A percentile compares a stretch with the other conserved stretches of the same genome.
phyloP scores from a whole-genome alignment of 75 land plant species.

The Azolla pinnata region DNA sequence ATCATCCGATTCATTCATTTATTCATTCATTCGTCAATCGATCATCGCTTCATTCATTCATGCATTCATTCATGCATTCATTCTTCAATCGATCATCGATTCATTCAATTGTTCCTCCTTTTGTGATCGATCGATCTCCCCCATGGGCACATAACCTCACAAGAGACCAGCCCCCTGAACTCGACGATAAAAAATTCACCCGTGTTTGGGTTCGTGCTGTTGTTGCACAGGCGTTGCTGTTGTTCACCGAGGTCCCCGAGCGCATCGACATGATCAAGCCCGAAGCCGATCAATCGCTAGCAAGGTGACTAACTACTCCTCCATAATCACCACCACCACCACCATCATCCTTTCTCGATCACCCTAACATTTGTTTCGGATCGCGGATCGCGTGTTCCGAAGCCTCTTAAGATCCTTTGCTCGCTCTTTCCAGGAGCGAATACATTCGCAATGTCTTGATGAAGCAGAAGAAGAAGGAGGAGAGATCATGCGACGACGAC shows the following conservation, averaged over 20 bases:
- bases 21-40: too few species aligned
- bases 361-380: too few species aligned
- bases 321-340: not conserved
- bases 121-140: not conserved
- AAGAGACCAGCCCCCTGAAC: not conserved
- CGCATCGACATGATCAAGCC: not conserved
- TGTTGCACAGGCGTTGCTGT: constrained; percentile 10
- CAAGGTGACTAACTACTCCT: not conserved
- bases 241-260: constrained; percentile 10
- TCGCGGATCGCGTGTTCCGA: too few species aligned
- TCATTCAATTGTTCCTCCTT: not conserved
- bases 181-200: not conserved
- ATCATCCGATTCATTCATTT: too few species aligned
- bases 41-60: not conserved
- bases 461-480: too few species aligned
- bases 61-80: not conserved
- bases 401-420: too few species aligned
- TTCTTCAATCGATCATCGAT: not conserved
- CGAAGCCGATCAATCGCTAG: not conserved
- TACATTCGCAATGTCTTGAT: too few species aligned
- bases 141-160: not conserved
- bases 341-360: not conserved
- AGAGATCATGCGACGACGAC: too few species aligned
- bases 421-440: too few species aligned
- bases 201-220: not conserved